A percentile compares a stretch with the other conserved stretches of the same genome.
phyloP scores from a whole-genome alignment of 2,329 filamentous ascomycete species.

The Phaeophleospora eucalypticola region DNA sequence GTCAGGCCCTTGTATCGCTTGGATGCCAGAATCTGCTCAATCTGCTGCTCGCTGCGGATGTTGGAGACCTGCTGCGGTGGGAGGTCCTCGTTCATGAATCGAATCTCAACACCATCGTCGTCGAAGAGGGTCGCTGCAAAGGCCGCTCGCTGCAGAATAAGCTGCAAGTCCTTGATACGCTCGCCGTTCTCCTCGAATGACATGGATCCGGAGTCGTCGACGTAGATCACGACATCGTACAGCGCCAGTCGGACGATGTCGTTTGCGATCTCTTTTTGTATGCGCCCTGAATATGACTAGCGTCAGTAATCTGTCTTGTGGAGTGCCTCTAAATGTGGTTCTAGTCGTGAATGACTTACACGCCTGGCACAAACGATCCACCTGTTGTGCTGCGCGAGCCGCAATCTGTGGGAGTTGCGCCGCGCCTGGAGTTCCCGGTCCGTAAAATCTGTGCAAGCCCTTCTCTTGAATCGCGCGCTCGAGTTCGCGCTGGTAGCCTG shows the following conservation, averaged over 20 bases:
- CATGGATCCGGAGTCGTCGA: conserved; percentile 68
- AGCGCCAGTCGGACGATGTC: conserved; percentile 61
- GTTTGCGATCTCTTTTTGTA: conserved; percentile 57
- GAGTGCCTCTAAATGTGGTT: too few relatives aligned
- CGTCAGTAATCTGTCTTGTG: too few relatives aligned
- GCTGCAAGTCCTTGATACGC: conserved; percentile 62
- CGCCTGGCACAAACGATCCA: conserved; percentile 53
- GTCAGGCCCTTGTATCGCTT: conserved; percentile 64
- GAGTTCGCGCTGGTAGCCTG: conserved; percentile 55
- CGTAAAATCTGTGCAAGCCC: conserved; percentile 55
- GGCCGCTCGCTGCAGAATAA: conserved; percentile 60
- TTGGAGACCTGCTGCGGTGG: conserved; percentile 48
- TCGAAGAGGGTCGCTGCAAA: conserved; percentile 66
- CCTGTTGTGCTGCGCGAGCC: conserved; percentile 45
- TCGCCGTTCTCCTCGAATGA: conserved; percentile 63
- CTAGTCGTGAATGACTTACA: conserved; percentile 42
- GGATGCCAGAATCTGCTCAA: conserved; percentile 54
- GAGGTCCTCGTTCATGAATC: conserved; percentile 64
- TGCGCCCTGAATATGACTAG: conserved; percentile 34
- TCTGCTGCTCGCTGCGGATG: conserved; percentile 55
- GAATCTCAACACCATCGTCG: conserved; percentile 62
- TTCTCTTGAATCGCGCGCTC: conserved; percentile 58
- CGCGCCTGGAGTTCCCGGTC: conserved; percentile 48
- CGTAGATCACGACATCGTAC: conserved; percentile 60
- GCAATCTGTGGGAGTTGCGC: conserved; percentile 47